Base-by-base conservation (phyloP, 768 basidiomycete genomes). In the Tricholomella constricta region DNA sequence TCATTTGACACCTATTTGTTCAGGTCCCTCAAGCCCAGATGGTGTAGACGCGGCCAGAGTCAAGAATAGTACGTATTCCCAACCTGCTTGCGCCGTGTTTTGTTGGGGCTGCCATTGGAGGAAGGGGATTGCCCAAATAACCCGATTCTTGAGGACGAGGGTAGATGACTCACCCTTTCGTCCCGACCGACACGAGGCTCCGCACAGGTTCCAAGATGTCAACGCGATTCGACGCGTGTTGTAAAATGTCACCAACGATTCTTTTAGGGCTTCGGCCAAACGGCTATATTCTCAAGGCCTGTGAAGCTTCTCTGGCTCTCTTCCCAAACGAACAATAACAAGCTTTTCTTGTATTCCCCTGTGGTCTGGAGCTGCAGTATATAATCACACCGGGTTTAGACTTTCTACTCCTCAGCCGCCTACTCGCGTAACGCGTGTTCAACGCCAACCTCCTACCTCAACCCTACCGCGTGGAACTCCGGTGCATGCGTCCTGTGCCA, bases 401-500 rank as follows among this genome's bases (percentile, higher is more conserved):
- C 61, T 55, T 56, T 55, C 55, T 58, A 52, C 51, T 36, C 58
- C 54, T 25, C 6, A 25, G 20, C 14, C 54, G 54, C 45, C 53
- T 53, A 45, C 58, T 59, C 57, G 60, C 58, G 59, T 69, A 68
- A 72, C 71, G 67, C 72, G 65, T 68, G 56, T 53, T 59, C 47
- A 48, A 51, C 57, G 27, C 45, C 55, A 52, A 44, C 56, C 58
- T 65, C 72, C 72, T 61, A 68, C 70, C 72, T 69, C 70, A 68
- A 69, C 72, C 64, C 65, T 65, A 71, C 81, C 81, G 75, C 81
- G 80, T 81, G 62, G 52, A 59, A 59, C 58, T 57, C 57, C 56
- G 56, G 57, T 78, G 75, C 79, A 80, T 78, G 79, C 73, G 66
- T 73, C 72, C 78, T 77, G 67, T 65, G 57, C 61, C 61, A 64